These are phyloP conservation scores for Goffeauzyma gilvescens DNA, from an alignment of 768 basidiomycete genomes.

Conservation along the genomic window DNA sequence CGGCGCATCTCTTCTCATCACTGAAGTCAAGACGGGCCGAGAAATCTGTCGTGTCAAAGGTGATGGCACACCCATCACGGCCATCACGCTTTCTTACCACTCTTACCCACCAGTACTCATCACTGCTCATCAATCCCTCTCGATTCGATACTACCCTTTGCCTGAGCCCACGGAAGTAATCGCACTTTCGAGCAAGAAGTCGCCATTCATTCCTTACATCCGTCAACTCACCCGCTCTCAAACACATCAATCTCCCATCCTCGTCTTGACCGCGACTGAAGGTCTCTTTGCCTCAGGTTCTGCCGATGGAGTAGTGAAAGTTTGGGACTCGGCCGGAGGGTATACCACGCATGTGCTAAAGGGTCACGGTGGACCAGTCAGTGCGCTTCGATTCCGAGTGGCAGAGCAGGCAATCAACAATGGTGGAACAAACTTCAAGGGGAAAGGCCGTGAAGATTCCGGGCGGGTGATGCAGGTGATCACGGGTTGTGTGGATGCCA, in stretches of 20 bases:
- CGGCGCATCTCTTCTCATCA: slow-evolving; percentile 45
- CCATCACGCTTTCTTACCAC: slow-evolving; percentile 62
- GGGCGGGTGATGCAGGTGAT: slow-evolving; percentile 50
- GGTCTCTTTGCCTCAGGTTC: slow-evolving; percentile 87
- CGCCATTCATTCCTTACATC: slow-evolving; percentile 42
- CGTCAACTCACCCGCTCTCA: slow-evolving; percentile 56
- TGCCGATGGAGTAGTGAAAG: slow-evolving; percentile 89
- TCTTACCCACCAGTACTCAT: slow-evolving; percentile 43
- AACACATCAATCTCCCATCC: slow-evolving; percentile 72
- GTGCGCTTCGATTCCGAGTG: slow-evolving; percentile 39
- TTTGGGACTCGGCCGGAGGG: slow-evolving; percentile 76
- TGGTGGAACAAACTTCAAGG: background rate
- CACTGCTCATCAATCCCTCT: slow-evolving; percentile 60
- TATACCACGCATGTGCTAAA: slow-evolving; percentile 86
- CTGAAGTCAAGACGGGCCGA: slow-evolving; percentile 53
- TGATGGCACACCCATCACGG: slow-evolving; percentile 63
- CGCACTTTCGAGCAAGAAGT: slow-evolving; percentile 23
- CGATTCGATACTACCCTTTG: slow-evolving; percentile 66
- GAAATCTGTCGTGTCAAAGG: slow-evolving; percentile 65
- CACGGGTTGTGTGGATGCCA: slow-evolving; percentile 79
- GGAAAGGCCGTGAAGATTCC: background rate
- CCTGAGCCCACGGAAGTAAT: slow-evolving; percentile 32
- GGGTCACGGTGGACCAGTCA: slow-evolving; percentile 94
- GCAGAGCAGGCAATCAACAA: no score
- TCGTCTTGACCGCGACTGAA: slow-evolving; percentile 50